A percentile compares a stretch with the other conserved stretches of the same genome.
These are phyloP conservation scores for Simplicillium sp. DNA, from an alignment of 2,329 filamentous ascomycete species.

Conservation along the genomic window DNA sequence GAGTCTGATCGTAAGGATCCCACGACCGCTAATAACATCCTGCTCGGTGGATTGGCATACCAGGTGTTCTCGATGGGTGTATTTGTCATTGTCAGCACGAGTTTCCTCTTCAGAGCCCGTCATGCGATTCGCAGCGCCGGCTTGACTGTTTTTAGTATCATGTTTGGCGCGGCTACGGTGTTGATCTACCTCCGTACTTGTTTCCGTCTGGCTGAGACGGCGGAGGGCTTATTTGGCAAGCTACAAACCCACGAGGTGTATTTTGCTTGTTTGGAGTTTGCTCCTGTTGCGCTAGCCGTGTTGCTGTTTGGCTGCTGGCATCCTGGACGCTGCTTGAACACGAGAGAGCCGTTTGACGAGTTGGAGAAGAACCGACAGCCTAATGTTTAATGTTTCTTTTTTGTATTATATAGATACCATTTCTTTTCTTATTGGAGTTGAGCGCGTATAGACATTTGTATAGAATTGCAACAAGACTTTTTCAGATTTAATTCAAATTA, in stretches of 20 bases:
- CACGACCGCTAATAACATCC: conserved; percentile 41
- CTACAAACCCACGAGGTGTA: conserved; percentile 40
- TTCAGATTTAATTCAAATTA: too few species aligned
- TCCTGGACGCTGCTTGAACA: conserved; percentile 26
- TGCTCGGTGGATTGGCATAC: conserved; percentile 44
- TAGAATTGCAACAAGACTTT: too few species aligned
- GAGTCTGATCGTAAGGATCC: conserved; percentile 39
- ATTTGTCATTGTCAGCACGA: conserved; percentile 32
- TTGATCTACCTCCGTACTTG: conserved; percentile 42
- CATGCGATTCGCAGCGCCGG: conserved; percentile 16
- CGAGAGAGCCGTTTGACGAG: not conserved
- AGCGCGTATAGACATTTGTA: too few species aligned
- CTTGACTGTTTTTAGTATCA: conserved; percentile 27
- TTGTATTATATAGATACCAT: not conserved
- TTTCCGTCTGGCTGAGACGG: conserved; percentile 45
- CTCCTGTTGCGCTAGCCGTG: conserved; percentile 40
- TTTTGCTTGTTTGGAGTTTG: conserved; percentile 45
- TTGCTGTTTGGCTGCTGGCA: conserved; percentile 33
- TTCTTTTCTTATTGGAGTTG: too few species aligned
- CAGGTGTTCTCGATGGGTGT: conserved; percentile 42
- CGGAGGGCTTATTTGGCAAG: conserved; percentile 33
- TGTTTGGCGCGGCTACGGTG: conserved; percentile 33
- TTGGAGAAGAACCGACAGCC: not conserved
- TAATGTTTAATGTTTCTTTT: not conserved
- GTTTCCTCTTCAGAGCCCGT: conserved; percentile 29